phyloP scores from a whole-genome alignment of 768 basidiomycete species.

The Leccinum disarticulatum region DNA sequence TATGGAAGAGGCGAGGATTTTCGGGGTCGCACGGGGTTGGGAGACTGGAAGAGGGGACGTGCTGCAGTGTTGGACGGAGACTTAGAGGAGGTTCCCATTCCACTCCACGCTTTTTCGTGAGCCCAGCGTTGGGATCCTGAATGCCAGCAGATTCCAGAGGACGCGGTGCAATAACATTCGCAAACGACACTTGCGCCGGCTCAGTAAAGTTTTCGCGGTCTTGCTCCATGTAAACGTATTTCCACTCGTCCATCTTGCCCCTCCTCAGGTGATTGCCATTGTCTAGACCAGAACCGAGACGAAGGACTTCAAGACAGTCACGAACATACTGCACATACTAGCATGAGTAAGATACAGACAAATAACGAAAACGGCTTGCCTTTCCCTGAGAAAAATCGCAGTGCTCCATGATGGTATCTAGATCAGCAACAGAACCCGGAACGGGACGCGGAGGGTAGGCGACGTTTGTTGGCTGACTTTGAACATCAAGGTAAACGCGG shows the following conservation, averaged over 20 bases:
- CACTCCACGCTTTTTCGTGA: slow-evolving; percentile 56
- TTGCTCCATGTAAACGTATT: slow-evolving; percentile 82
- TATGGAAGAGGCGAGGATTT: slow-evolving; percentile 89
- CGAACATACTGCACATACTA: slow-evolving; percentile 74
- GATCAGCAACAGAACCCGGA: slow-evolving; percentile 81
- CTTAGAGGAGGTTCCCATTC: slow-evolving; percentile 56
- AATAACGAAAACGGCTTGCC: slow-evolving; percentile 36
- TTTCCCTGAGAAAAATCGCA: slow-evolving; percentile 87
- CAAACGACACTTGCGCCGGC: slow-evolving; percentile 31
- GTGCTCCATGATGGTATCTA: slow-evolving; percentile 88
- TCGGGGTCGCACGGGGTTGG: slow-evolving; percentile 76
- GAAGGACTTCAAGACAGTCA: slow-evolving; percentile 92
- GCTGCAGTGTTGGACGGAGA: slow-evolving; percentile 50
- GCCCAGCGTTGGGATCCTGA: slow-evolving; percentile 52
- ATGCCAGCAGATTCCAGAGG: slow-evolving; percentile 29
- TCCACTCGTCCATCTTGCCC: slow-evolving; percentile 79
- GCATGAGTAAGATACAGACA: slow-evolving; percentile 11
- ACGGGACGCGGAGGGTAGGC: slow-evolving; percentile 88
- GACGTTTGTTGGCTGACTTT: slow-evolving; percentile 56
- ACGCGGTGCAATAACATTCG: slow-evolving; percentile 33
- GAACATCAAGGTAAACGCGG: slow-evolving; percentile 75
- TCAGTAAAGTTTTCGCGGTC: slow-evolving; percentile 41
- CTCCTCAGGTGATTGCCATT: slow-evolving; percentile 72
- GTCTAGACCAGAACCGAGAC: slow-evolving; percentile 89
- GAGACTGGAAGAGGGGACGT: slow-evolving; percentile 58